A percentile compares a stretch with the other conserved stretches of the same genome.
phyloP scores from a whole-genome alignment of 2,329 filamentous ascomycete genomes.

The Aspergillus sp. region DNA sequence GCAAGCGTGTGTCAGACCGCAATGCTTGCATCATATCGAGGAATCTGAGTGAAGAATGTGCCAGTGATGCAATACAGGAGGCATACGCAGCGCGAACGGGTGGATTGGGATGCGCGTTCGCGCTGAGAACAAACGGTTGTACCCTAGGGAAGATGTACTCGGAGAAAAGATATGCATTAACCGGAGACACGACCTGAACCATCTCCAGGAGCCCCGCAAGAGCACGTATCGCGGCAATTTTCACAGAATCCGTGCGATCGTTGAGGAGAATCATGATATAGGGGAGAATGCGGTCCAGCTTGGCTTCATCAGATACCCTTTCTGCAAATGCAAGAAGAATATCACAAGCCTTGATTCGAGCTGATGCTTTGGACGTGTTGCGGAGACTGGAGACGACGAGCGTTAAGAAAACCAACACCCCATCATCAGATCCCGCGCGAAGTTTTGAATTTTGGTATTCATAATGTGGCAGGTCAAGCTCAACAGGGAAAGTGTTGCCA shows the following conservation, averaged over 20 bases:
- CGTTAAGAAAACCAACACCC: constrained; percentile 87
- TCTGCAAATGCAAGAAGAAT: constrained; percentile 89
- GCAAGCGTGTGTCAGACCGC: constrained; percentile 77
- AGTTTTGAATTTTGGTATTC: constrained; percentile 66
- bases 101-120: constrained; percentile 59
- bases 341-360: constrained; percentile 85
- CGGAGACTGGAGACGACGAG: constrained; percentile 84
- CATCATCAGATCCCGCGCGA: constrained; percentile 72
- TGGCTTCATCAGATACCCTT: constrained; percentile 88
- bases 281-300: constrained; percentile 87
- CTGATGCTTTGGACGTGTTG: constrained; percentile 84
- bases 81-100: constrained; percentile 89
- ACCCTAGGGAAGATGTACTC: constrained; percentile 64
- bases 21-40: constrained; percentile 89
- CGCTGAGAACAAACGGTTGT: constrained; percentile 56
- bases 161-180: constrained; percentile 67
- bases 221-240: constrained; percentile 79
- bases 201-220: constrained; percentile 86
- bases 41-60: constrained; percentile 79
- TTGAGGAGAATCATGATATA: constrained; percentile 81
- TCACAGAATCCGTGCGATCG: constrained; percentile 80
- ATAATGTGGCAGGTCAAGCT: constrained; percentile 83
- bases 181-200: constrained; percentile 79
- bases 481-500: constrained; percentile 62
- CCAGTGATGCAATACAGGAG: constrained; percentile 84